Percentiles rank a stretch among this genome's conserved stretches.
Evolutionary conservation across 495 filamentous ascomycete genomes (phyloP).

Genomic region (Daldinia caldariorum): DNA sequence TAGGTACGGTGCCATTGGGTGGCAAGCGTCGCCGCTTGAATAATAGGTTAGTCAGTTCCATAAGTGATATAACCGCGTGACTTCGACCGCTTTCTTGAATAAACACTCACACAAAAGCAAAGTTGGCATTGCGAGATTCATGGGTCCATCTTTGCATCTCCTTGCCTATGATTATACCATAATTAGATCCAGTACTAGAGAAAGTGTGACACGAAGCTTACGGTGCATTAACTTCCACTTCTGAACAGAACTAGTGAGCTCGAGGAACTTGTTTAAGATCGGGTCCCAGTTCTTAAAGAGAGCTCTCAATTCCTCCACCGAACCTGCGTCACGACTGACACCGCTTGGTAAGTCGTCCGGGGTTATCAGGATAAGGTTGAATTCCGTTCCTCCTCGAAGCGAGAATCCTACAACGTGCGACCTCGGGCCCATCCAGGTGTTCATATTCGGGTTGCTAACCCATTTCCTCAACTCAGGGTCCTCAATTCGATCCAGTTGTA

Average conservation of each 20-base stretch:
- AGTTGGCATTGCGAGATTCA: constrained; percentile 22
- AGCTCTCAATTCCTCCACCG: constrained; percentile 55
- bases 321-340: constrained; percentile 51
- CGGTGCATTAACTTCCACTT: constrained; percentile 53
- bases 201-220: constrained; percentile 29
- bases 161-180: constrained; percentile 25
- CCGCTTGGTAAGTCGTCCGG: constrained; percentile 58
- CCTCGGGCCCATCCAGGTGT: constrained; percentile 72
- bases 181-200: constrained; percentile 9
- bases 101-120: constrained; percentile 45
- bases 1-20: constrained; percentile 67
- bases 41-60: not conserved
- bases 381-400: constrained; percentile 58
- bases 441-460: constrained; percentile 62
- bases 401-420: constrained; percentile 65
- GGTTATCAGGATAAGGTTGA: constrained; percentile 63
- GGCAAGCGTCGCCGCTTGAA: constrained; percentile 62
- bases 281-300: constrained; percentile 62
- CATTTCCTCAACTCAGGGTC: constrained; percentile 57
- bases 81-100: not conserved
- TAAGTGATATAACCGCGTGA: not conserved
- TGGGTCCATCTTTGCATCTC: constrained; percentile 47
- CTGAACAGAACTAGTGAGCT: constrained; percentile 40
- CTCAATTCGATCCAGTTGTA: constrained; percentile 55
- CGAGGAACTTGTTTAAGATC: constrained; percentile 44